Evolutionary conservation across 2,329 filamentous ascomycete species (phyloP), one percentile per base, ranked within the genome.

Genomic region (Colletotrichum truncatum): DNA sequence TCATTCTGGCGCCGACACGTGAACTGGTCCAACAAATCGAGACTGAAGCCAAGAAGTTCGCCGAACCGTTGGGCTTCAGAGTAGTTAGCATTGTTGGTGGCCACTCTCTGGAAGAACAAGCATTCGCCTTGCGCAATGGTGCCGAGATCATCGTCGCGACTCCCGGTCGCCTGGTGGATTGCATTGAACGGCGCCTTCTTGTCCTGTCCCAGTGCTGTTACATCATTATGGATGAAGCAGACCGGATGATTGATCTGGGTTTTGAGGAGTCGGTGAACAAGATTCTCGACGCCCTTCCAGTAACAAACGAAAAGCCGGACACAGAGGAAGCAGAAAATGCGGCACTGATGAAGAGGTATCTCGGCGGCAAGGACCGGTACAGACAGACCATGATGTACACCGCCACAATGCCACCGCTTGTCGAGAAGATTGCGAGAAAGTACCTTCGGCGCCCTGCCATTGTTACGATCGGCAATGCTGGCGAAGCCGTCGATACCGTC

Each of bases 371-470:
- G 70, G 91, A 94, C 73, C 87, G 92, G 21, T 98, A 98, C 81
- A 86, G 96, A 64, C 95, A 99, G 78, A 99, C 96, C 0, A 99
- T 99, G 96, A 99, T 99, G 96, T 99, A 98, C 88, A 98, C 96
- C 69, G 96, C 96, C 56, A 99, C 96, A 26, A 99, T 99, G 96
- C 94, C 96, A 2, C 82, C 92, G 0, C 89, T 92, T 0, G 93
- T 99, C 14, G 96, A 99, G 76, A 92, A 93, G 68, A 98, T 99
- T 69, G 96, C 96, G n/a, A 91, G 94, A 72, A 97, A 97, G 76
- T 99, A 99, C 75, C 88, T 98, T 14, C 92, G 95, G 1, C 89
- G 96, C 11, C 96, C 96, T 0, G 96, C 96, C 18, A 96, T 94
- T 53, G 94, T 98, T 38, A 97, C 92, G 0, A 98, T 99, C 69